A percentile compares a stretch with the other conserved stretches of the same genome.
phyloP scores from a whole-genome alignment of 2,329 filamentous ascomycete species.

The Cladophialophora chaetospira region DNA sequence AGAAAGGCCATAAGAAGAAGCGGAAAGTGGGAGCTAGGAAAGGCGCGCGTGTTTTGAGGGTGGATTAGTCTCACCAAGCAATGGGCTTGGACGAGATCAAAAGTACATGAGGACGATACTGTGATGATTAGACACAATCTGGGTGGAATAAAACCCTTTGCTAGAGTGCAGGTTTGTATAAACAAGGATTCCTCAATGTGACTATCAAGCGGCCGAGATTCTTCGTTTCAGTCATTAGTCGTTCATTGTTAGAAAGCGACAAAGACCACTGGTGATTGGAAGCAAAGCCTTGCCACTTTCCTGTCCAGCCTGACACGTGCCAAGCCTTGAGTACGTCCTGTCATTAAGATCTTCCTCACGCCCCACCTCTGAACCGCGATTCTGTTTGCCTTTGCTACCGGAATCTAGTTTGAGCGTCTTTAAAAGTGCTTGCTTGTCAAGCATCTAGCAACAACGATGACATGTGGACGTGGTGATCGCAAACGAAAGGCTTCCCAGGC shows the following conservation, averaged over 20 bases:
- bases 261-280: too few relatives aligned
- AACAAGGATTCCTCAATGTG: not conserved
- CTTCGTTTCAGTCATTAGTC: not conserved
- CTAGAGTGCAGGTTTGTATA: slow-evolving; percentile 4
- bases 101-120: not conserved
- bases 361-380: too few relatives aligned
- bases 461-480: not conserved
- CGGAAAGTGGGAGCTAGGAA: slow-evolving; percentile 47
- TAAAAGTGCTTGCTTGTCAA: not conserved
- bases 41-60: slow-evolving; percentile 48
- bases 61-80: slow-evolving; percentile 39
- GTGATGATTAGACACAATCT: slow-evolving; percentile 16
- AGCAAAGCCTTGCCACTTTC: too few relatives aligned
- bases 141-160: slow-evolving; percentile 3
- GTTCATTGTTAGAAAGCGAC: too few relatives aligned
- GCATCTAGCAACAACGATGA: not conserved
- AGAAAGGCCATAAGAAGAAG: slow-evolving; percentile 57
- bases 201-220: too few relatives aligned
- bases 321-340: too few relatives aligned
- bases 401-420: too few relatives aligned
- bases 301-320: too few relatives aligned
- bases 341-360: too few relatives aligned
- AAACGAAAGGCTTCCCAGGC: slow-evolving; percentile 1
- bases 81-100: not conserved
- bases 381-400: too few relatives aligned